Conservation (phyloP, 345 rosid genomes). For the Microthlaspi erraticum region DNA sequence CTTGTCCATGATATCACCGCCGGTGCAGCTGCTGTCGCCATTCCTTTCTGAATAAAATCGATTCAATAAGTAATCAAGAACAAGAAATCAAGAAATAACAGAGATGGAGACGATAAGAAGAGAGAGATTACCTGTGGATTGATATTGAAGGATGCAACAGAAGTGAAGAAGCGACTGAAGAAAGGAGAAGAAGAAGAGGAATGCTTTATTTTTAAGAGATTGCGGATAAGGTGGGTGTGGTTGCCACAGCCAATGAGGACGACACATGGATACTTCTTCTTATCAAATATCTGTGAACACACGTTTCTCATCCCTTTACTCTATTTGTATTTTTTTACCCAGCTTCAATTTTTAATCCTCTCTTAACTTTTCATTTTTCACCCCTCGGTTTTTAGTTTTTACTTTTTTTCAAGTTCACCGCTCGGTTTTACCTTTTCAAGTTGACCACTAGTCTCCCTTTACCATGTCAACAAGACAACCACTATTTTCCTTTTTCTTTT, state of each 20-base stretch:
- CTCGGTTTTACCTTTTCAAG: no score
- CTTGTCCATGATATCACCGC: constrained; percentile 41
- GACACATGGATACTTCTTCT: constrained; percentile 17
- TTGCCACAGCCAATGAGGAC: constrained; percentile 36
- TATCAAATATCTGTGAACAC: constrained; percentile 38
- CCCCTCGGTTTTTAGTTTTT: background rate
- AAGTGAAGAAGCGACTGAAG: constrained; percentile 28
- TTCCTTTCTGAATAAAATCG: constrained; percentile 15
- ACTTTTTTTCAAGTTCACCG: no score
- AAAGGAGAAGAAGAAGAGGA: constrained; percentile 9
- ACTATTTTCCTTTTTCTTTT: no score
- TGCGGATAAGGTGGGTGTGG: constrained; percentile 49
- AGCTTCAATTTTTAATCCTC: background rate
- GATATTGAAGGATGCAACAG: constrained; percentile 29
- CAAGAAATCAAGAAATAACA: background rate
- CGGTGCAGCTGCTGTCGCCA: constrained; percentile 54
- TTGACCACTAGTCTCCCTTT: no score
- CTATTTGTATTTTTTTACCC: background rate
- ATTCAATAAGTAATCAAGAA: background rate
- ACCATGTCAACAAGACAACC: no score
- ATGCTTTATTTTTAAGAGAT: constrained; percentile 33
- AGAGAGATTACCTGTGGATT: constrained; percentile 29
- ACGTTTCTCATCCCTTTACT: constrained; percentile 38
- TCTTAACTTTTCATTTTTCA: constrained; percentile 25
- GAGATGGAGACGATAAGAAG: background rate